Percentiles rank a stretch among this genome's conserved stretches.
These are phyloP conservation scores for Solanum aculeatissimum DNA, from an alignment of 305 asterid genomes.

Conservation along the genomic window DNA sequence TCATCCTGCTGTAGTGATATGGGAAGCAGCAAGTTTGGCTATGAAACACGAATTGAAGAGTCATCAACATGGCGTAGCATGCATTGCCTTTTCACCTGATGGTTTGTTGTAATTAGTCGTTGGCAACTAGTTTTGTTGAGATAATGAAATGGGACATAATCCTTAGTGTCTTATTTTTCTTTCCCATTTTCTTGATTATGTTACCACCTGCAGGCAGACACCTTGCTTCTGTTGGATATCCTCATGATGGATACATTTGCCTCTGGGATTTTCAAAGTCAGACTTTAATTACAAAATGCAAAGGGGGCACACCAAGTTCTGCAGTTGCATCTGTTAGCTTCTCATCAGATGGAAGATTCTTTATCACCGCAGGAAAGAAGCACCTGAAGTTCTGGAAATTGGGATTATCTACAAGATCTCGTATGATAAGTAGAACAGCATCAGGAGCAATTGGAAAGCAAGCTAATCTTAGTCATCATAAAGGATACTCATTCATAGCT, in stretches of 20 bases:
- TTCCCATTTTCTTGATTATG: neutral
- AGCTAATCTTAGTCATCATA: slow-evolving; percentile 25
- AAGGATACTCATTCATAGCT: slow-evolving; percentile 41
- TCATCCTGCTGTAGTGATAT: slow-evolving; percentile 41
- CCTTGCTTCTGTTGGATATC: slow-evolving; percentile 45
- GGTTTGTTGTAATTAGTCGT: slow-evolving; percentile 33
- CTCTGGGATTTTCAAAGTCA: slow-evolving; percentile 48
- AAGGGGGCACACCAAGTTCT: slow-evolving; percentile 33
- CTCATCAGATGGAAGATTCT: slow-evolving; percentile 36
- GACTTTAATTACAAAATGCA: slow-evolving; percentile 34
- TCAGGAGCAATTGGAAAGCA: slow-evolving; percentile 28
- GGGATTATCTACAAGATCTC: slow-evolving; percentile 32
- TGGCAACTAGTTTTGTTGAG: neutral
- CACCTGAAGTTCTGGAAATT: slow-evolving; percentile 50
- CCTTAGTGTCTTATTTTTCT: neutral
- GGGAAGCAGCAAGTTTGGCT: slow-evolving; percentile 35
- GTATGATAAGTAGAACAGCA: slow-evolving; percentile 22
- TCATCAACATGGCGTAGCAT: slow-evolving; percentile 50
- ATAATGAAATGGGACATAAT: neutral
- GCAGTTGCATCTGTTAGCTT: slow-evolving; percentile 36
- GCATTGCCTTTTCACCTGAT: slow-evolving; percentile 54
- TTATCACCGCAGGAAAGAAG: slow-evolving; percentile 44
- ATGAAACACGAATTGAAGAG: slow-evolving; percentile 40
- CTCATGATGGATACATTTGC: slow-evolving; percentile 49
- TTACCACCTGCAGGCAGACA: slow-evolving; percentile 27